phyloP scores from a whole-genome alignment of 495 filamentous ascomycete genomes.

The Penicillium manginii region DNA sequence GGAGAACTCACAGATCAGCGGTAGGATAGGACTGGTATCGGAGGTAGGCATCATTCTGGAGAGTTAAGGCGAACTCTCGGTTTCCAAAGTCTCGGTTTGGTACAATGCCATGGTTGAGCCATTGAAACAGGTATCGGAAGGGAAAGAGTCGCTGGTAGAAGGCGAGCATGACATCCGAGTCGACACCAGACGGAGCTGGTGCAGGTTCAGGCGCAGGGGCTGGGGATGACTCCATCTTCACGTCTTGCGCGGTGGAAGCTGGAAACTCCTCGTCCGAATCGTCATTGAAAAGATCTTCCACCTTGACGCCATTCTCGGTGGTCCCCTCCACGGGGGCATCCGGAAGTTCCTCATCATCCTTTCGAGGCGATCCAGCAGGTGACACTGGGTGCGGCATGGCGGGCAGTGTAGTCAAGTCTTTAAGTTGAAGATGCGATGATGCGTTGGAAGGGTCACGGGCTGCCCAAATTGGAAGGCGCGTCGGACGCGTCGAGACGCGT shows the following conservation, averaged over 20 bases:
- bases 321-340: constrained; percentile 38
- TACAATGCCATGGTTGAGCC: constrained; percentile 90
- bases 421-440: constrained; percentile 1
- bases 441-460: neutral
- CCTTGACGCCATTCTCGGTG: constrained; percentile 55
- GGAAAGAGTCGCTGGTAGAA: constrained; percentile 98
- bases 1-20: constrained; percentile 70
- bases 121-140: constrained; percentile 94
- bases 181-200: constrained; percentile 52
- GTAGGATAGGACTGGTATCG: constrained; percentile 91
- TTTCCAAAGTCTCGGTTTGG: constrained; percentile 88
- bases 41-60: constrained; percentile 86
- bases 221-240: constrained; percentile 49
- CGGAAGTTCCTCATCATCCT: constrained; percentile 43
- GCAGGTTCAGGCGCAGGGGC: constrained; percentile 38
- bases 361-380: constrained; percentile 32
- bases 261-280: constrained; percentile 80
- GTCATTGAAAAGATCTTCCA: constrained; percentile 82
- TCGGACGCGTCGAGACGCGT: constrained; percentile 23
- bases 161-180: constrained; percentile 80
- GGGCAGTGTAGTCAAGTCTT: constrained; percentile 2
- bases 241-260: constrained; percentile 53
- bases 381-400: constrained; percentile 60
- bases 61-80: constrained; percentile 92
- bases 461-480: constrained; percentile 24